Evolutionary conservation across 208 protist species (phyloP).

Genomic region (Leishmania braziliensis): DNA sequence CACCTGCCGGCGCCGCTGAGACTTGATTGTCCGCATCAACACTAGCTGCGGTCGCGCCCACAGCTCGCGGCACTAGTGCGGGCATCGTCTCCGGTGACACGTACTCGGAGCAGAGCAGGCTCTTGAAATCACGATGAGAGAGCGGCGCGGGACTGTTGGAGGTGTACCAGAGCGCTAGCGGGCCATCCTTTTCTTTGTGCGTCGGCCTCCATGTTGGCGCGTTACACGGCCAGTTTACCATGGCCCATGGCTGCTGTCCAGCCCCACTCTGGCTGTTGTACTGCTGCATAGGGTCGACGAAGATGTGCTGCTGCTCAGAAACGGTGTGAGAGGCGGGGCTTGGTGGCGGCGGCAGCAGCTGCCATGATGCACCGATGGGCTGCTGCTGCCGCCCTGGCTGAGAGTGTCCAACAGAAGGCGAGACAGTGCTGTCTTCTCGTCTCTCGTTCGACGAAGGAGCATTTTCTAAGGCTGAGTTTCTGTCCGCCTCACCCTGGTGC

Average conservation of each 20-base stretch:
- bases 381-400: conserved; percentile 5
- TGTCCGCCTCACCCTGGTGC: background rate
- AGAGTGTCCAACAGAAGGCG: background rate
- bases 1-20: background rate
- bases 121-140: conserved; percentile 62
- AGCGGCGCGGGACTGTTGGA: conserved; percentile 28
- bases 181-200: conserved; percentile 14
- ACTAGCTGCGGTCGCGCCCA: background rate
- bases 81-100: conserved; percentile 20
- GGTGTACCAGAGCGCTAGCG: conserved; percentile 28
- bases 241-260: conserved; percentile 23
- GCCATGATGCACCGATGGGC: background rate
- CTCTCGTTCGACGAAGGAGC: background rate
- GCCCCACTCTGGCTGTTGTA: conserved; percentile 12
- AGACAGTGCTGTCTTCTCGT: background rate
- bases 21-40: conserved; percentile 1
- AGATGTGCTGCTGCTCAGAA: conserved; percentile 12
- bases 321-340: conserved; percentile 17
- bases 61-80: background rate
- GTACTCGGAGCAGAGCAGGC: conserved; percentile 65
- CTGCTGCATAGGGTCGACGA: conserved; percentile 14
- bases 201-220: background rate
- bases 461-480: background rate
- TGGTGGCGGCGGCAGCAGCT: conserved; percentile 25
- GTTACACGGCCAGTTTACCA: conserved; percentile 18